These are phyloP conservation scores for Arachnomyces sp. DNA, from an alignment of 2,329 filamentous ascomycete genomes.

Conservation along the genomic window DNA sequence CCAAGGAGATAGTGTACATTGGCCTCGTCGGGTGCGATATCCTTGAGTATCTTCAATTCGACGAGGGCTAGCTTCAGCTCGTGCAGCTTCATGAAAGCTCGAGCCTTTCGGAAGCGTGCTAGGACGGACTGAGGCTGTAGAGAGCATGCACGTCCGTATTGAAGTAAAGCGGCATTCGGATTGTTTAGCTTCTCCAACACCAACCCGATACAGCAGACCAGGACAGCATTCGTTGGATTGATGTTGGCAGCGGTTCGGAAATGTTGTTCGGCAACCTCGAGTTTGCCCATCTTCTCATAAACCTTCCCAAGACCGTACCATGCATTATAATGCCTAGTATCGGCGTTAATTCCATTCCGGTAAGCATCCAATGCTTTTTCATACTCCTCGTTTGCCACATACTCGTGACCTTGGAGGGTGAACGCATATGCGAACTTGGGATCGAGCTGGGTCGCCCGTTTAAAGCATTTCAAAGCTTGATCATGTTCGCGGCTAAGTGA, in stretches of 20 bases:
- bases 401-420: slow-evolving; percentile 91
- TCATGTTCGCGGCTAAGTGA: slow-evolving; percentile 89
- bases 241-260: slow-evolving; percentile 81
- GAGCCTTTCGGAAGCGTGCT: slow-evolving; percentile 86
- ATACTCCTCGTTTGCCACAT: slow-evolving; percentile 92
- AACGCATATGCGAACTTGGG: slow-evolving; percentile 91
- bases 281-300: slow-evolving; percentile 83
- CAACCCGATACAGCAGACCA: slow-evolving; percentile 86
- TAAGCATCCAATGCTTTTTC: slow-evolving; percentile 88
- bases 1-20: slow-evolving; percentile 94
- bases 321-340: slow-evolving; percentile 91
- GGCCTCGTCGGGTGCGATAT: slow-evolving; percentile 85
- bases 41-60: slow-evolving; percentile 81
- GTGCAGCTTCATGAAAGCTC: slow-evolving; percentile 70
- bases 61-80: slow-evolving; percentile 61
- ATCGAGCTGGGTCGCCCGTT: slow-evolving; percentile 82
- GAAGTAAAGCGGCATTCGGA: slow-evolving; percentile 64
- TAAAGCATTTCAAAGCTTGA: slow-evolving; percentile 89
- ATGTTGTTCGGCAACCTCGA: slow-evolving; percentile 83
- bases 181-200: slow-evolving; percentile 86
- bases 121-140: slow-evolving; percentile 73
- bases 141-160: slow-evolving; percentile 74
- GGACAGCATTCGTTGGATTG: slow-evolving; percentile 86
- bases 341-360: slow-evolving; percentile 73
- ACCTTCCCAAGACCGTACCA: slow-evolving; percentile 83